Evolutionary conservation across 192 early-diverging fungal species (phyloP).

Genomic region (Backusella circina): DNA sequence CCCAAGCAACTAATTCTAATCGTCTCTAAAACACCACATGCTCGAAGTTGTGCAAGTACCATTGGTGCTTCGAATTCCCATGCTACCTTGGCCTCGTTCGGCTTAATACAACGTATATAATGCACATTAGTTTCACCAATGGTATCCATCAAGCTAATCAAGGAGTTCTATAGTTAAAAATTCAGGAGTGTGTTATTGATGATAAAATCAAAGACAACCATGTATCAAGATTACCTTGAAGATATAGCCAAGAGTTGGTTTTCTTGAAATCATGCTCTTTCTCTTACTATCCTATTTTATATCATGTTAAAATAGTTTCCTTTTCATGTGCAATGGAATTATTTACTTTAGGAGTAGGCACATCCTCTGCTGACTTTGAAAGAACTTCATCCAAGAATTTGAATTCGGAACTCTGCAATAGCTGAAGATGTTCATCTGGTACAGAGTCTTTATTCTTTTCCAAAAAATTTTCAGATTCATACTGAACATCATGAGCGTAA

Average conservation of each 20-base stretch:
- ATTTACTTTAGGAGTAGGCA: conserved; percentile 26
- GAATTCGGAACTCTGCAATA: conserved; percentile 74
- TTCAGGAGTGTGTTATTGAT: neutral
- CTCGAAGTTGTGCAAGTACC: conserved; percentile 91
- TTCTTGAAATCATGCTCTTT: conserved; percentile 57
- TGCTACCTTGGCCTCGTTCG: conserved; percentile 91
- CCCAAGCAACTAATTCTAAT: conserved; percentile 98
- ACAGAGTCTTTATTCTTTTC: conserved; percentile 99
- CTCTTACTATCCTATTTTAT: conserved; percentile 36
- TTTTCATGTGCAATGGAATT: neutral
- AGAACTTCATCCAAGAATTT: conserved; percentile 81
- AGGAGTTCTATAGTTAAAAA: conserved; percentile 47
- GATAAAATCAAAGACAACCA: neutral
- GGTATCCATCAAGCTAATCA: conserved; percentile 93
- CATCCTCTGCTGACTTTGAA: conserved; percentile 39
- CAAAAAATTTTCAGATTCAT: conserved; percentile 95
- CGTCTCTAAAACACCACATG: conserved; percentile 98
- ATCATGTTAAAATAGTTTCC: neutral
- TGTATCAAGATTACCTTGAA: conserved; percentile 3
- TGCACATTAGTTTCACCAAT: conserved; percentile 90
- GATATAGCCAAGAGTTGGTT: conserved; percentile 71
- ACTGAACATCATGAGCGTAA: conserved; percentile 93
- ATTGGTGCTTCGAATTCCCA: conserved; percentile 93
- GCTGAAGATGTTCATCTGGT: conserved; percentile 82
- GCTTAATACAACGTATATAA: conserved; percentile 99